phyloP scores from a whole-genome alignment of 305 asterid species.

The Fraxinus platypoda region DNA sequence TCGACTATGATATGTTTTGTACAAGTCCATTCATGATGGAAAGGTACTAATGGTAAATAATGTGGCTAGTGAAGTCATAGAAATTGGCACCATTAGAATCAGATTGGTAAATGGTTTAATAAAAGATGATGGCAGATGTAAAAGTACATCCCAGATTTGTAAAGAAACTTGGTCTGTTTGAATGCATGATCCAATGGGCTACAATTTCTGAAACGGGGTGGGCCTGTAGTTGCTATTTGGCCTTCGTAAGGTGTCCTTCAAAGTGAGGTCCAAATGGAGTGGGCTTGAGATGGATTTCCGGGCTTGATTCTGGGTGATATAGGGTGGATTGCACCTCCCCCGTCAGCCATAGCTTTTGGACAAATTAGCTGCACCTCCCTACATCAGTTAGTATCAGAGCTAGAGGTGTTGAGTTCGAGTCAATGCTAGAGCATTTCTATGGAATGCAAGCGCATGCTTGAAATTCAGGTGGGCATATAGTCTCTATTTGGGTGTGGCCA shows the following conservation, averaged over 20 bases:
- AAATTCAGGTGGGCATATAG: background rate
- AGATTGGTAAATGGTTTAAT: background rate
- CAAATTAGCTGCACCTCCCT: background rate
- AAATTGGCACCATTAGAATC: background rate
- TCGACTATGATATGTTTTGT: background rate
- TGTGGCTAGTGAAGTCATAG: background rate
- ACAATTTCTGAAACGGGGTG: background rate
- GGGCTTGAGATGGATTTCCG: background rate
- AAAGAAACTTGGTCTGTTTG: background rate
- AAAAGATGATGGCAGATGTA: background rate
- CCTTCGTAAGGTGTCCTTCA: background rate
- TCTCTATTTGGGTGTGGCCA: background rate
- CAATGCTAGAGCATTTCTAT: background rate
- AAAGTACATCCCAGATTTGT: background rate
- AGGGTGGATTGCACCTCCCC: background rate
- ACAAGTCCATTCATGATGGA: background rate
- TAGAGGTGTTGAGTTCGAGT: background rate
- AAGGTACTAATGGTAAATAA: background rate
- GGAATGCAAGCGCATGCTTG: background rate
- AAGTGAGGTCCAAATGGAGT: background rate
- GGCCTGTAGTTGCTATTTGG: background rate
- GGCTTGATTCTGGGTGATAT: background rate
- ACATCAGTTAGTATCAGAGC: background rate
- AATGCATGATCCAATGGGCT: background rate
- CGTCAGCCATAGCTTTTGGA: background rate